phyloP scores from a whole-genome alignment of 164 flowering plant genomes.

The Echeveria elegans region DNA sequence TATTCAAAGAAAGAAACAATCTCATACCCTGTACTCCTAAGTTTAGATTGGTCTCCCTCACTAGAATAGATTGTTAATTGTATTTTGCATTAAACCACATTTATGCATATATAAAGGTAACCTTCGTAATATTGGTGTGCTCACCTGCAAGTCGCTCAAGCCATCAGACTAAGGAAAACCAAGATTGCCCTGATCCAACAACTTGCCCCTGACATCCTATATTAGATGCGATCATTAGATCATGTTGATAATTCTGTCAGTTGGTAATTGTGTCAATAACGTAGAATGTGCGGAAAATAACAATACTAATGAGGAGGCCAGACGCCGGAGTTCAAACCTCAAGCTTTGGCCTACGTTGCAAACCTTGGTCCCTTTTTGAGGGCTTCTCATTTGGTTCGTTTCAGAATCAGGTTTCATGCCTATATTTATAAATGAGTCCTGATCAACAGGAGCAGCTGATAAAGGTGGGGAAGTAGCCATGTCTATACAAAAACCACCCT shows the following conservation, averaged over 20 bases:
- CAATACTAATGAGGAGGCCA: too few relatives aligned
- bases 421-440: conserved; percentile 9
- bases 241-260: neutral
- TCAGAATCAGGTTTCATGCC: conserved; percentile 20
- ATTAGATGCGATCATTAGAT: too few relatives aligned
- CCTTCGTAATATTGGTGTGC: neutral
- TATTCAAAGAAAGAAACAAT: neutral
- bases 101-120: neutral
- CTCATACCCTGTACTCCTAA: neutral
- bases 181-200: conserved; percentile 37
- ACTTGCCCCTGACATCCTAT: conserved; percentile 45
- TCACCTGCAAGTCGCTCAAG: conserved; percentile 76
- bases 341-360: conserved; percentile 12
- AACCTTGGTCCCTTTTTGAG: conserved; percentile 20
- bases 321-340: neutral
- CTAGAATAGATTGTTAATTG: too few relatives aligned
- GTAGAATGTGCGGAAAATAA: neutral
- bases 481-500: conserved; percentile 70
- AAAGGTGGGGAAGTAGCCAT: conserved; percentile 67
- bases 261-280: neutral
- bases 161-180: conserved; percentile 49
- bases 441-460: conserved; percentile 29
- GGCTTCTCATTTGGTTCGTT: conserved; percentile 20
- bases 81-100: too few relatives aligned
- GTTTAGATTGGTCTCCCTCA: too few relatives aligned